Conservation (phyloP, 2,329 filamentous ascomycete genomes). For the Aspergillus sojae region DNA sequence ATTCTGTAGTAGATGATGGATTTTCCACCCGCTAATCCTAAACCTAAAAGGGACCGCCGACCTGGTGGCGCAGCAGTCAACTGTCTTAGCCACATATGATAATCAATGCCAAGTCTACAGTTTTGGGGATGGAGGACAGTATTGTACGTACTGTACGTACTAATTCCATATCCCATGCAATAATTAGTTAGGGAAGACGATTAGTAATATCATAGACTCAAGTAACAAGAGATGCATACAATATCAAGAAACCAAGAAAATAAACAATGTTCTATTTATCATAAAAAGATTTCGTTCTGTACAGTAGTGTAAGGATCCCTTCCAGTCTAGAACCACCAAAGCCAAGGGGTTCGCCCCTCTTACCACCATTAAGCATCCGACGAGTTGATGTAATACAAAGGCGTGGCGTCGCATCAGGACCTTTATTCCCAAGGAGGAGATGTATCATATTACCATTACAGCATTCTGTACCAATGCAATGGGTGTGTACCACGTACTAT, state of each 20-base stretch:
- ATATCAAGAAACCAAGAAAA: background rate
- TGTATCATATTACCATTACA: constrained; percentile 1
- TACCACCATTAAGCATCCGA: background rate
- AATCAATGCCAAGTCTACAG: background rate
- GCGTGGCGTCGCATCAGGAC: constrained; percentile 1
- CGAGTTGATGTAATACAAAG: constrained; percentile 8
- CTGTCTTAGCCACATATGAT: background rate
- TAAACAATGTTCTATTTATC: background rate
- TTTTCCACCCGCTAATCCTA: constrained; percentile 18
- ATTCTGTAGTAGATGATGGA: constrained; percentile 7
- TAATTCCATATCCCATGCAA: background rate
- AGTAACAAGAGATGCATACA: background rate
- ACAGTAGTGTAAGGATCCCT: background rate
- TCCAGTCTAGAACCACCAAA: background rate
- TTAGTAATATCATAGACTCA: background rate
- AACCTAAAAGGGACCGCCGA: constrained; percentile 9
- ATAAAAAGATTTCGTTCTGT: background rate
- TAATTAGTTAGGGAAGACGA: background rate
- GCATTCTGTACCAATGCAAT: background rate
- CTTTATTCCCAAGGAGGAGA: background rate
- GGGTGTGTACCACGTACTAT: constrained; percentile 11
- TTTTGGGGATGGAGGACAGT: background rate
- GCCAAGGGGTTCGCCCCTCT: background rate
- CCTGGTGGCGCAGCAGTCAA: constrained; percentile 7
- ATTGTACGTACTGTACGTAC: background rate